Conservation (phyloP, 2,329 filamentous ascomycete genomes). For the Trichoderma brevicompactum region DNA sequence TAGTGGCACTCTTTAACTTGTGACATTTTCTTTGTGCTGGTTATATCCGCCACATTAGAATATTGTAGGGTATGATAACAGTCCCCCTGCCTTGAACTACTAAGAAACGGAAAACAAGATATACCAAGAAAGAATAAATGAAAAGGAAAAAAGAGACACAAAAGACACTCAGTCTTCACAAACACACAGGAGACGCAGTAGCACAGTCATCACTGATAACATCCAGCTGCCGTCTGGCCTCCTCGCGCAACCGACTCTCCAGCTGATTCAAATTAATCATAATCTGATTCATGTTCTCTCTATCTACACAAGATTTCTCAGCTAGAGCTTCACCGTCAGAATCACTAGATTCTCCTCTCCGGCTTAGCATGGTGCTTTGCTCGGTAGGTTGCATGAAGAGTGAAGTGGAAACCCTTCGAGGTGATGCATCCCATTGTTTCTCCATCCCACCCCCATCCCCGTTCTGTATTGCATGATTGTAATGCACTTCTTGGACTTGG, state of each 20-base stretch:
- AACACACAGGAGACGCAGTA: background rate
- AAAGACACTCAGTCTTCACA: background rate
- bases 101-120: too few relatives aligned
- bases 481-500: background rate
- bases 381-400: background rate
- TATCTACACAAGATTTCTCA: background rate
- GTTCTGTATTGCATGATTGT: background rate
- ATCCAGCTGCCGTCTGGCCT: constrained; percentile 14
- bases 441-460: background rate
- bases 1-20: too few relatives aligned
- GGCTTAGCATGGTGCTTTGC: background rate
- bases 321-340: background rate
- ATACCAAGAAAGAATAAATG: too few relatives aligned
- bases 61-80: too few relatives aligned
- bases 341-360: background rate
- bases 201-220: background rate
- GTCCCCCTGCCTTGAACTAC: too few relatives aligned
- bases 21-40: too few relatives aligned
- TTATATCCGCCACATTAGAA: too few relatives aligned
- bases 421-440: background rate
- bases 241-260: background rate
- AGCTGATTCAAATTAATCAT: constrained; percentile 3
- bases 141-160: background rate
- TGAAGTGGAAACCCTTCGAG: background rate
- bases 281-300: constrained; percentile 1